Percentiles rank a stretch among this genome's conserved stretches.
These are phyloP conservation scores for Rossbeevera mucosa DNA, from an alignment of 768 basidiomycete species.

Conservation along the genomic window DNA sequence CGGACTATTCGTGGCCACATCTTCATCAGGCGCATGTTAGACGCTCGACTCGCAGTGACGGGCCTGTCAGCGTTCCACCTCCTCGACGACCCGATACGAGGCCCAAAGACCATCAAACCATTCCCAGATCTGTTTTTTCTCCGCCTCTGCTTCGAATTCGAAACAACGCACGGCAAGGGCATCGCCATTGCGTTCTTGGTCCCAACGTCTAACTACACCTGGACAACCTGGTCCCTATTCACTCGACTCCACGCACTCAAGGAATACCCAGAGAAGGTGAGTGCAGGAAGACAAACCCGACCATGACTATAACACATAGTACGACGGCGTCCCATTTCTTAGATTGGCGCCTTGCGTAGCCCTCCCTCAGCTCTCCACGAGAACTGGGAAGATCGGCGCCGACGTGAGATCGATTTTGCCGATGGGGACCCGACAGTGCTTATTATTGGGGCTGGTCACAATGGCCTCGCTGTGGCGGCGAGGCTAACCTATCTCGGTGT, in stretches of 20 bases:
- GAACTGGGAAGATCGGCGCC: conserved; percentile 46
- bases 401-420: conserved; percentile 39
- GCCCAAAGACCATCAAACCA: conserved; percentile 34
- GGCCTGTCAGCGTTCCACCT: conserved; percentile 16
- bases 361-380: conserved; percentile 38
- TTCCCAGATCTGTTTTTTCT: conserved; percentile 56
- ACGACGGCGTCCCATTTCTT: background rate
- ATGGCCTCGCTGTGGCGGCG: conserved; percentile 59
- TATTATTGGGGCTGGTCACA: conserved; percentile 61
- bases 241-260: conserved; percentile 57
- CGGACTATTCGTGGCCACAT: conserved; percentile 41
- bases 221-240: conserved; percentile 58
- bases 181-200: conserved; percentile 54
- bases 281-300: background rate
- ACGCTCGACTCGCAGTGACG: conserved; percentile 31
- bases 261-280: conserved; percentile 43
- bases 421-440: conserved; percentile 52
- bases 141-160: conserved; percentile 53
- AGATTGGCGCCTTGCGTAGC: conserved; percentile 39
- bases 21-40: conserved; percentile 35
- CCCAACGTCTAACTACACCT: conserved; percentile 31
- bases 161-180: conserved; percentile 42
- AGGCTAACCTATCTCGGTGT: conserved; percentile 55
- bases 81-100: conserved; percentile 22
- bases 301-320: background rate